Percentiles rank a stretch among this genome's conserved stretches.
Evolutionary conservation across 306 rosid genomes (phyloP).

Genomic region (Quercus robur): DNA sequence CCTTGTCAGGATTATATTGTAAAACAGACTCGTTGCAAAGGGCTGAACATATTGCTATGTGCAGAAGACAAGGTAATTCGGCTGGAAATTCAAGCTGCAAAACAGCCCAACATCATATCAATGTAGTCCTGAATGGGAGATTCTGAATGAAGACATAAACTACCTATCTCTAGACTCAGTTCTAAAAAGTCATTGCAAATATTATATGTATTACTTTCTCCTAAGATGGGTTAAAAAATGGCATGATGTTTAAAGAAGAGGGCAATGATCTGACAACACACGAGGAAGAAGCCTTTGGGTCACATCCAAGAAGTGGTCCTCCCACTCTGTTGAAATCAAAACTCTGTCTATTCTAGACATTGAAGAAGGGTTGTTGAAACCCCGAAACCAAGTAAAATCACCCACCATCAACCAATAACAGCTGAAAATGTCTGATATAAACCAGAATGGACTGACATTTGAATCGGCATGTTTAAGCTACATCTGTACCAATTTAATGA

Average conservation of each 20-base stretch:
- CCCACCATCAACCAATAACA: too few relatives aligned
- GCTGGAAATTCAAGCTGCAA: slow-evolving; percentile 88
- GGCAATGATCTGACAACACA: too few relatives aligned
- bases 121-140: not conserved
- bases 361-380: too few relatives aligned
- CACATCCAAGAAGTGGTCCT: too few relatives aligned
- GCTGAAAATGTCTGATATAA: too few relatives aligned
- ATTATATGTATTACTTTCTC: not conserved
- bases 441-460: too few relatives aligned
- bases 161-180: not conserved
- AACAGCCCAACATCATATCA: slow-evolving; percentile 22
- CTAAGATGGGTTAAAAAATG: not conserved
- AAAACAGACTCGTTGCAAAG: slow-evolving; percentile 89
- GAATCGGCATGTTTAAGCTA: too few relatives aligned
- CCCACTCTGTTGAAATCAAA: too few relatives aligned
- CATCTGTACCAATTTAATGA: too few relatives aligned
- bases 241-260: not conserved
- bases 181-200: not conserved
- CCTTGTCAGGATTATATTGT: slow-evolving; percentile 94
- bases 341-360: too few relatives aligned
- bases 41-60: slow-evolving; percentile 90
- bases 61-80: slow-evolving; percentile 81
- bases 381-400: too few relatives aligned
- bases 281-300: too few relatives aligned
- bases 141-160: not conserved